Evolutionary conservation across 345 rosid genomes (phyloP).

Genomic region (Populus deltoides): DNA sequence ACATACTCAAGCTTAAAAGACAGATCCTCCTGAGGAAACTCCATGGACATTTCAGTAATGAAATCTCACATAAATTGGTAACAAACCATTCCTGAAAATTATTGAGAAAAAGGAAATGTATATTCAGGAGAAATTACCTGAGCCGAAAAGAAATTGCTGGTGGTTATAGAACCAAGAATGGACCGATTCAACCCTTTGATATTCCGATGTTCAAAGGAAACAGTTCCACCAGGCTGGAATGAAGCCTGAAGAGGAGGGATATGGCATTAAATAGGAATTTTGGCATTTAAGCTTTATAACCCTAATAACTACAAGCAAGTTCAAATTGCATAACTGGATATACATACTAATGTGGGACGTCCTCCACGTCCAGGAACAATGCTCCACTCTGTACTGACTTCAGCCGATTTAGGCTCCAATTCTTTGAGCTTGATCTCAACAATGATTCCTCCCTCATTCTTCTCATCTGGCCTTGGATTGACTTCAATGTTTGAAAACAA

Average conservation of each 20-base stretch:
- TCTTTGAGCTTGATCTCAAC: conserved; percentile 98
- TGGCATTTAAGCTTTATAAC: neutral
- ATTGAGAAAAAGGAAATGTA: neutral
- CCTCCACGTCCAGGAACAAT: conserved; percentile 99
- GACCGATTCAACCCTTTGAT: conserved; percentile 89
- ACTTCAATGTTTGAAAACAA: conserved; percentile 94
- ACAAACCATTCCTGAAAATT: neutral
- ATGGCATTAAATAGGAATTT: conserved; percentile 3
- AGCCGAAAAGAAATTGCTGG: conserved; percentile 92
- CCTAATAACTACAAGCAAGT: neutral
- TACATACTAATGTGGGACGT: conserved; percentile 75
- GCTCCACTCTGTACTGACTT: conserved; percentile 98
- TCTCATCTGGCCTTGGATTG: conserved; percentile 93
- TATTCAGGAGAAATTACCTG: conserved; percentile 47
- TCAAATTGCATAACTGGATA: neutral
- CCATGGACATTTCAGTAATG: neutral
- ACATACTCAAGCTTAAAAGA: conserved; percentile 97
- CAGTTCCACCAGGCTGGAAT: conserved; percentile 96
- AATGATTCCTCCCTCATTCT: conserved; percentile 92
- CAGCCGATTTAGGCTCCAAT: conserved; percentile 95
- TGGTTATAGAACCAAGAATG: conserved; percentile 88
- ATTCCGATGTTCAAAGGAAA: conserved; percentile 92
- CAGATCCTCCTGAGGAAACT: conserved; percentile 77
- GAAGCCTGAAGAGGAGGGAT: conserved; percentile 57
- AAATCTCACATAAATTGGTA: neutral